A percentile compares a stretch with the other conserved stretches of the same genome.
Conservation (phyloP, 345 rosid genomes). For the Schrenkiella parvula region DNA sequence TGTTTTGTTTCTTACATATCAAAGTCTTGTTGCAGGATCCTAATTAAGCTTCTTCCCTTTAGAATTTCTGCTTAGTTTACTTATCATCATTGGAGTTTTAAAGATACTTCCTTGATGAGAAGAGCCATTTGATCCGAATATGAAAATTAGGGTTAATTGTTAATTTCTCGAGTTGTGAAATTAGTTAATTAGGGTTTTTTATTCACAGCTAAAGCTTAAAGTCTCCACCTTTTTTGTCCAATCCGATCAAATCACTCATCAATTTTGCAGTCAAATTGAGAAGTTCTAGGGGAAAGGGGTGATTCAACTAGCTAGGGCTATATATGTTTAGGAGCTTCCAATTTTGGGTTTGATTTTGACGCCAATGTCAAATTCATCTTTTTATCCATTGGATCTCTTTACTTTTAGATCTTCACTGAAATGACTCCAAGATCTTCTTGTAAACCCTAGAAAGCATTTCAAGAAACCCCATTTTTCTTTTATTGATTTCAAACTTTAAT, state of each 20-base stretch:
- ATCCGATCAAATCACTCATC: background rate
- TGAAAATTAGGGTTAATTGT: background rate
- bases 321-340: constrained; percentile 41
- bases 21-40: background rate
- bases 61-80: background rate
- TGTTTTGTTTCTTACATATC: background rate
- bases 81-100: background rate
- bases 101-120: background rate
- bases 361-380: constrained; percentile 22
- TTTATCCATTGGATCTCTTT: too few relatives aligned
- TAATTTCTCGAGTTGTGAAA: background rate
- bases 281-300: constrained; percentile 15
- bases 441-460: background rate
- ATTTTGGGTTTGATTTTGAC: constrained; percentile 5
- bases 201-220: background rate
- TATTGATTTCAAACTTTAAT: background rate
- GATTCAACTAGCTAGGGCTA: constrained; percentile 19
- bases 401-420: background rate
- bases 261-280: constrained; percentile 14
- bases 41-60: background rate
- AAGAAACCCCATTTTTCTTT: background rate
- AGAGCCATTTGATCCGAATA: background rate
- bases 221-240: background rate
- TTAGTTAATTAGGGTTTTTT: constrained; percentile 4
- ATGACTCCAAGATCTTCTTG: background rate